Base-by-base conservation (phyloP, 257 asterid genomes). In the Nicotiana paniculata region DNA sequence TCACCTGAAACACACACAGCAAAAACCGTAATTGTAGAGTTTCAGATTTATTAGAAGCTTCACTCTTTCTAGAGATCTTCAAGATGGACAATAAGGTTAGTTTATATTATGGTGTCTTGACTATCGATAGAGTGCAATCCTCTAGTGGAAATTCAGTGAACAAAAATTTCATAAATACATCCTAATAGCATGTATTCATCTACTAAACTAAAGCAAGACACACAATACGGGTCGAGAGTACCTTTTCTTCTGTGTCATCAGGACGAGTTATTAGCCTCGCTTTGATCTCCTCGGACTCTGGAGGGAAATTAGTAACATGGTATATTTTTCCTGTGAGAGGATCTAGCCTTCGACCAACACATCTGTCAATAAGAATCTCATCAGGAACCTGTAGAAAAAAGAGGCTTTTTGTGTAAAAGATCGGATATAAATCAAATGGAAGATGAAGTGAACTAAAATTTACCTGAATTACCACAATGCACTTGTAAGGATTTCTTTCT, bases 171-270 rank as follows among this genome's bases (percentile, higher is more conserved):
- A 48, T 3, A 26, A 24, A 1, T 62, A 13, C 62, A 13, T 74
- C 63, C 28, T 1, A 15, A 18, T 24, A 1, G 61, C 39, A 43
- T 5, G 78, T 11, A 72, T 21, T 10, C 0, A 16, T 21, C 78
- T n/a, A 77, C 35, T 57, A 77, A 77, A 77, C 35, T 9, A 57
- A 77, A 78, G 9, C 7, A 46, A 30, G 57, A 0, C 39, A n/a
- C 11, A 43, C 58, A 1, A 43, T 78, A 3, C 5, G 32, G 35
- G 83, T 78, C 76, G 30, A 77, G 67, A 67, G 80, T 86, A 95
- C 99, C 95, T 95, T 95, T 33, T 90, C 97, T 82, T 93, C 97
- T 30, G 97, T 92, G 86, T 95, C 98, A 87, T 95, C 99, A 33
- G 98, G 88, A 64, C 97, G 97, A 76, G 90, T 90, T 84, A 90